These are phyloP conservation scores for Sporisorium sorghi DNA, from an alignment of 1,284 basidiomycete species.

Conservation along the genomic window DNA sequence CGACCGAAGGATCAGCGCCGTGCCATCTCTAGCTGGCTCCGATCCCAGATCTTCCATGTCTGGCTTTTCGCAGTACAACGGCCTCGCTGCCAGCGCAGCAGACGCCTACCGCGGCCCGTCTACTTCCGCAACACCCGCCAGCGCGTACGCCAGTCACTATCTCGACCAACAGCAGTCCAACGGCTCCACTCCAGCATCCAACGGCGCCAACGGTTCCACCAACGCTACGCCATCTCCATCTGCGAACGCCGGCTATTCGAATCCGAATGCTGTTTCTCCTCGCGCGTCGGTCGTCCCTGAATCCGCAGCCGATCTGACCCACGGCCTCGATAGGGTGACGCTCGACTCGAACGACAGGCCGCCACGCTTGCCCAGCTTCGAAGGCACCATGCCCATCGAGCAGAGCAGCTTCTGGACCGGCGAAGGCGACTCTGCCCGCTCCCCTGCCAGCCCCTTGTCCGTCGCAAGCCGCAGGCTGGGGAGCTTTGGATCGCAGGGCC, in stretches of 20 bases:
- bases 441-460: conserved; percentile 38
- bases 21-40: conserved; percentile 28
- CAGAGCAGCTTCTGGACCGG: conserved; percentile 47
- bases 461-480: conserved; percentile 31
- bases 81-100: conserved; percentile 34
- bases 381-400: conserved; percentile 33
- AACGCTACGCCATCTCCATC: conserved; percentile 9
- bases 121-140: conserved; percentile 28
- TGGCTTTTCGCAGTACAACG: conserved; percentile 32
- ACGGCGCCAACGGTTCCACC: conserved; percentile 8
- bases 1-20: conserved; percentile 34
- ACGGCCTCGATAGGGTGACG: conserved; percentile 20
- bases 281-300: conserved; percentile 35
- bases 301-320: conserved; percentile 13
- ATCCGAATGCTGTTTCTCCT: conserved; percentile 41
- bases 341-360: conserved; percentile 31
- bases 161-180: conserved; percentile 34
- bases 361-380: conserved; percentile 53
- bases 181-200: conserved; percentile 5
- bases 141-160: conserved; percentile 46
- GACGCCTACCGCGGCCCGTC: conserved; percentile 35
- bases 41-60: conserved; percentile 39
- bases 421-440: conserved; percentile 16
- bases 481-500: conserved; percentile 45
- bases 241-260: conserved; percentile 27